Evolutionary conservation across 1,139 yeast genomes (phyloP).

Genomic region (Citeromyces hawaiiensis): DNA sequence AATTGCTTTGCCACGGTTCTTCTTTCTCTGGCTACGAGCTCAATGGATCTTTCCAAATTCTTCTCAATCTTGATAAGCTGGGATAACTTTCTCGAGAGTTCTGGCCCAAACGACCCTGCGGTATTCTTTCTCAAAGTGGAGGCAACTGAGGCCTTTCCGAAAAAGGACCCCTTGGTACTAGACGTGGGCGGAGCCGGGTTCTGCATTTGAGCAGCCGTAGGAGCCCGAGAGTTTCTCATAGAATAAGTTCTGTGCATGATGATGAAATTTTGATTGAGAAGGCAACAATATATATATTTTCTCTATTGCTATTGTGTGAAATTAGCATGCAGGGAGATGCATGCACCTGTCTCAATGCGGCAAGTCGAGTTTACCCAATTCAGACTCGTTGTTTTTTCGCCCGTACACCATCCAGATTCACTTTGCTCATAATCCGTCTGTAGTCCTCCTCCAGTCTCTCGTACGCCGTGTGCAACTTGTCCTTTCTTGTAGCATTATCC

Average conservation of each 20-base stretch:
- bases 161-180: slow-evolving; percentile 51
- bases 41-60: slow-evolving; percentile 68
- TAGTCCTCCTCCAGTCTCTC: slow-evolving; percentile 59
- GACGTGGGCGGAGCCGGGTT: slow-evolving; percentile 71
- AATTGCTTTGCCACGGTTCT: slow-evolving; percentile 76
- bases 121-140: slow-evolving; percentile 54
- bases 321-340: neutral
- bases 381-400: neutral
- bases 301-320: neutral
- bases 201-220: slow-evolving; percentile 71
- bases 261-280: no score
- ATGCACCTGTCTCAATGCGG: neutral
- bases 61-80: slow-evolving; percentile 74
- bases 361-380: neutral
- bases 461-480: slow-evolving; percentile 68
- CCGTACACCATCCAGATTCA: slow-evolving; percentile 7
- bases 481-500: slow-evolving; percentile 46
- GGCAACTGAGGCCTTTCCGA: slow-evolving; percentile 60
- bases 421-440: slow-evolving; percentile 32
- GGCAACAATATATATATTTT: no score
- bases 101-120: slow-evolving; percentile 72
- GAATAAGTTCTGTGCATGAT: slow-evolving; percentile 76
- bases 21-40: slow-evolving; percentile 66
- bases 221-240: slow-evolving; percentile 66
- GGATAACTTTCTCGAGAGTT: slow-evolving; percentile 62